phyloP scores from a whole-genome alignment of 345 rosid species.

The Jatropha curcas region DNA sequence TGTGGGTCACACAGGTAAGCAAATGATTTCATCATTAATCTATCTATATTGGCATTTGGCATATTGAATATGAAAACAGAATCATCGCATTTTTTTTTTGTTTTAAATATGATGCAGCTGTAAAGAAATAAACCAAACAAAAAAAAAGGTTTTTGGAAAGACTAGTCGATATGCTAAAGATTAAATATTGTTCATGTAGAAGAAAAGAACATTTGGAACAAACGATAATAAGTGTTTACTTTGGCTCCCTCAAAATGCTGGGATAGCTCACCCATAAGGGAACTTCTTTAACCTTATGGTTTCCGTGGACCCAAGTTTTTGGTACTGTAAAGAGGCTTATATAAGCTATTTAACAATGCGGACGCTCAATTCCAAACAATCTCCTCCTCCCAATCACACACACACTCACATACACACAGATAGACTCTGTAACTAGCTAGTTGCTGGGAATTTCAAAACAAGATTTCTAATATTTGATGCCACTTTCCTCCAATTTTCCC shows the following conservation, averaged over 20 bases:
- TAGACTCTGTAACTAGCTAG: background rate
- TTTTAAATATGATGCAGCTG: background rate
- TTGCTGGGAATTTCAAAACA: background rate
- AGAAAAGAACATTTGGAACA: background rate
- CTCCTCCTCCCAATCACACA: no score
- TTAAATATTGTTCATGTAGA: background rate
- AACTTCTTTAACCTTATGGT: background rate
- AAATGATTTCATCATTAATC: constrained; percentile 9
- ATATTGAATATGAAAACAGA: background rate
- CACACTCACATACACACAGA: no score
- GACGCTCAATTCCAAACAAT: no score
- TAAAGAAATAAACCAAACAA: background rate
- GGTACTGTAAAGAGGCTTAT: background rate
- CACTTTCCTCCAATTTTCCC: background rate
- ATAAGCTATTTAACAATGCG: no score
- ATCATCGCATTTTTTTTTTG: constrained; percentile 3
- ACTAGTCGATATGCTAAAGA: background rate
- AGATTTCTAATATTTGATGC: background rate
- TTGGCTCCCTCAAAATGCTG: background rate
- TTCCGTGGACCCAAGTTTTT: background rate
- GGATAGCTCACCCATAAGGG: background rate
- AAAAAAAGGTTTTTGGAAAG: background rate
- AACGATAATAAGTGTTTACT: background rate
- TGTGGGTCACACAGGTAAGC: constrained; percentile 84
- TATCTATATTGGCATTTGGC: background rate